Conservation (phyloP, 495 filamentous ascomycete species). For the Bombardia bombarda region DNA sequence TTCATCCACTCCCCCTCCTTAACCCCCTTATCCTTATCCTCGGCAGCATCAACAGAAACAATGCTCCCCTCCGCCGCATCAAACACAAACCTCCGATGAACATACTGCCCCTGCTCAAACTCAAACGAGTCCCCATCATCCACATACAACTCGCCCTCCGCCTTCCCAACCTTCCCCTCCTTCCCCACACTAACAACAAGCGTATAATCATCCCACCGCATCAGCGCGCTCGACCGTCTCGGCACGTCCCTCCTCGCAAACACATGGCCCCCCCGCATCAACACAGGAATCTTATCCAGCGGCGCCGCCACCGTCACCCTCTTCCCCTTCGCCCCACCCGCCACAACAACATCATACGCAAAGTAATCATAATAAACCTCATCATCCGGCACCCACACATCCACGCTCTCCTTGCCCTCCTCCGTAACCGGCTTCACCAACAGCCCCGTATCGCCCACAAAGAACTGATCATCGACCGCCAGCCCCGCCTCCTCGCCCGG, state of each 20-base stretch:
- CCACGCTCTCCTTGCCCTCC: slow-evolving; percentile 60
- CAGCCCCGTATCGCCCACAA: slow-evolving; percentile 76
- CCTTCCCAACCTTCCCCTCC: slow-evolving; percentile 51
- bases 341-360: slow-evolving; percentile 65
- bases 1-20: slow-evolving; percentile 69
- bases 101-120: slow-evolving; percentile 74
- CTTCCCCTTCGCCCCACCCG: slow-evolving; percentile 56
- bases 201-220: slow-evolving; percentile 93
- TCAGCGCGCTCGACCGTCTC: slow-evolving; percentile 73
- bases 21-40: slow-evolving; percentile 45
- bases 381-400: slow-evolving; percentile 80
- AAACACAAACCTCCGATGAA: slow-evolving; percentile 69
- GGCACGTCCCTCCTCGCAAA: slow-evolving; percentile 84
- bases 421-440: slow-evolving; percentile 80
- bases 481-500: slow-evolving; percentile 83
- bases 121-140: slow-evolving; percentile 94
- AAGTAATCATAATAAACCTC: slow-evolving; percentile 94
- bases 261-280: slow-evolving; percentile 90
- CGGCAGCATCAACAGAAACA: slow-evolving; percentile 38
- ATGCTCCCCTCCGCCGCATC: slow-evolving; percentile 41
- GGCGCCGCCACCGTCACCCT: slow-evolving; percentile 63
- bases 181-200: slow-evolving; percentile 71
- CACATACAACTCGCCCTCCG: slow-evolving; percentile 77
- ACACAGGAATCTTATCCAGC: slow-evolving; percentile 73
- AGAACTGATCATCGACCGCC: slow-evolving; percentile 86